phyloP scores from a whole-genome alignment of 257 asterid species.

The Prunella vulgaris region DNA sequence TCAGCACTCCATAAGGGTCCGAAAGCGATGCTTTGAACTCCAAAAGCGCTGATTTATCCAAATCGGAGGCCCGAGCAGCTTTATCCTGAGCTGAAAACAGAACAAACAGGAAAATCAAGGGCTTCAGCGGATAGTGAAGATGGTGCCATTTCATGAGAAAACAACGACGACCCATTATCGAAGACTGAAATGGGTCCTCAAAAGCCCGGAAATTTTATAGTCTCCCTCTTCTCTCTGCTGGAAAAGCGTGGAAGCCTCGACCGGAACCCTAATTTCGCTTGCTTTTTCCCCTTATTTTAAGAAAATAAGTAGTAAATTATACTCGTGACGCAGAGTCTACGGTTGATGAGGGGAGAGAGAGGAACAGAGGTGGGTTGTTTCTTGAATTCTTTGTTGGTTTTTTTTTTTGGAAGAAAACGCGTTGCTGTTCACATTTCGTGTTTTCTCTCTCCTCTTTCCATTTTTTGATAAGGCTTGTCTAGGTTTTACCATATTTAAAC shows the following conservation, averaged over 20 bases:
- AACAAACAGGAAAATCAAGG: constrained; percentile 46
- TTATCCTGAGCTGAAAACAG: constrained; percentile 37
- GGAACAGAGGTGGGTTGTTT: constrained; percentile 29
- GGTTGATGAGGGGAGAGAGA: constrained; percentile 15
- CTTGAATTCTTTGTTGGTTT: neutral
- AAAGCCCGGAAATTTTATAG: constrained; percentile 28
- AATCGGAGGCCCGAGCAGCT: constrained; percentile 45
- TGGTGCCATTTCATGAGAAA: constrained; percentile 54
- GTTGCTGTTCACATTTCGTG: constrained; percentile 26
- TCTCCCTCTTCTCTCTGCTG: constrained; percentile 8
- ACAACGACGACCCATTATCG: constrained; percentile 63
- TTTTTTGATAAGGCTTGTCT: neutral
- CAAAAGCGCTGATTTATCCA: constrained; percentile 79
- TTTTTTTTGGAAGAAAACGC: constrained; percentile 37
- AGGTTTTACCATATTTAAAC: constrained; percentile 12
- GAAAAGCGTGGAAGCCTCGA: constrained; percentile 31
- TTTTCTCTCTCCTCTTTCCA: neutral
- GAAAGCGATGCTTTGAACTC: constrained; percentile 62
- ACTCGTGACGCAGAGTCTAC: constrained; percentile 29
- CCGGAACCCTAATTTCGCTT: constrained; percentile 50
- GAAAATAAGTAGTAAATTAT: neutral
- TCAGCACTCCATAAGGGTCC: constrained; percentile 62
- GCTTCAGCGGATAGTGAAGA: constrained; percentile 47
- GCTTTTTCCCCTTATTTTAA: constrained; percentile 5
- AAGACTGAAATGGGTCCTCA: constrained; percentile 44